Percentiles rank a stretch among this genome's conserved stretches.
These are phyloP conservation scores for Strobilomyces echinocephalus DNA, from an alignment of 768 basidiomycete species.

Conservation along the genomic window DNA sequence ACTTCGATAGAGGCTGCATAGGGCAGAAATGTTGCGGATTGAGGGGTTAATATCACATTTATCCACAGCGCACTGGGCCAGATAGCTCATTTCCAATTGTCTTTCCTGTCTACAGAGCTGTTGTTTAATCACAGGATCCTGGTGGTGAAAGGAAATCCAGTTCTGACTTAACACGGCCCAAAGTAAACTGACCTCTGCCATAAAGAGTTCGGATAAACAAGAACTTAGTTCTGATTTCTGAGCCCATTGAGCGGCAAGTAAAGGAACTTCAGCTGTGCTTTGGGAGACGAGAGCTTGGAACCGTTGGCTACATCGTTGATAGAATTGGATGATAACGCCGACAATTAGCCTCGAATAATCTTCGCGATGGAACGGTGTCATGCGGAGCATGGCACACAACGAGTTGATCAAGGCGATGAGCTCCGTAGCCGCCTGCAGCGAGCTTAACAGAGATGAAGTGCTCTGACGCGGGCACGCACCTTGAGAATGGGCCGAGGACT, in stretches of 20 bases:
- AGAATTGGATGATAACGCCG: conserved; percentile 92
- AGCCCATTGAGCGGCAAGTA: conserved; percentile 77
- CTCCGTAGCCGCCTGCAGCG: conserved; percentile 69
- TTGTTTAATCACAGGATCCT: conserved; percentile 43
- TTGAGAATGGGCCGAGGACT: conserved; percentile 76
- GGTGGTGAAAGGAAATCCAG: background rate
- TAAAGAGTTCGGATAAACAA: conserved; percentile 64
- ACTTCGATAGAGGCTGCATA: conserved; percentile 81
- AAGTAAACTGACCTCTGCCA: conserved; percentile 42
- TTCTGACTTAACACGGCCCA: background rate
- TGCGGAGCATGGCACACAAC: conserved; percentile 83
- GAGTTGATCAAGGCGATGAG: conserved; percentile 89
- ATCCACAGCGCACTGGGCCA: conserved; percentile 49
- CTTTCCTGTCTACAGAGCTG: conserved; percentile 75
- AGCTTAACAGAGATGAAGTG: conserved; percentile 1
- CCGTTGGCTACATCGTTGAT: conserved; percentile 86
- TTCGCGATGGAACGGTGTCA: conserved; percentile 91
- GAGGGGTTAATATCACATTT: conserved; percentile 69
- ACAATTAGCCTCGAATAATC: conserved; percentile 93
- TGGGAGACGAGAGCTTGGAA: conserved; percentile 69
- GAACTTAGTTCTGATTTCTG: conserved; percentile 75
- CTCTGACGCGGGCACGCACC: conserved; percentile 34
- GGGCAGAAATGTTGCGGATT: conserved; percentile 61
- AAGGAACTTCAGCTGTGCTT: conserved; percentile 37
- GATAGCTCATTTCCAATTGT: conserved; percentile 65